Evolutionary conservation across 192 early-diverging fungal species (phyloP), one percentile per base, ranked within the genome.

Genomic region (Diversispora eburnea): DNA sequence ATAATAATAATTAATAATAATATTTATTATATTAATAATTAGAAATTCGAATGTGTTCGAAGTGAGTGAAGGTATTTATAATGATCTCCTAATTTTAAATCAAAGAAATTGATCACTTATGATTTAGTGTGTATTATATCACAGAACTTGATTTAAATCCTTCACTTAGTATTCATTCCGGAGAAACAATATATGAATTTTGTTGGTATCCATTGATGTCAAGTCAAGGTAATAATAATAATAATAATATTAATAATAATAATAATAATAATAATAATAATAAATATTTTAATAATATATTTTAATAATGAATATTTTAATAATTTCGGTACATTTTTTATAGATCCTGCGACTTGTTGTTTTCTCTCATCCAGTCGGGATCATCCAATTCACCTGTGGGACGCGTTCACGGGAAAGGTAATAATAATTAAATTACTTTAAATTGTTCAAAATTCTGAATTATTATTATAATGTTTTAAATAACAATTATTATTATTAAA

Each of bases 321-420:
- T 6, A 4, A 54, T 8, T 9, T 5, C 22, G 41, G 2, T 4
- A 7, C 25, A 55, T 15, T 39, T 39, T 5, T 2, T 12, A 63
- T 41, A 75, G 85, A 91, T 61, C 85, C 87, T 3, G 78, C 77
- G 9, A 84, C 88, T 8, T 88, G 87, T 78, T 89, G 86, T 20
- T 75, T 93, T 2, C 61, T 90, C 3, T 81, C 84, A 3, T 88
- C 87, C 8, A 84, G 82, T 22, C 81, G 92, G 57, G 93, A 94
- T 49, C 91, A 93, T 55, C 92, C 93, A 0, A 70, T 94, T 4
- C 92, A 86, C 33, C 64, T 95, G 68, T 91, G 93, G 84, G 91
- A 93, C 77, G 84, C 83, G 0, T 84, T 75, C 46, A 84, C 87
- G 20, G 87, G 87, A 43, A 77, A 86, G 58, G 87, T 88, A 33